Evolutionary conservation across 352 stramenopile genomes (phyloP).

Genomic region (Achlya hypogyna): DNA sequence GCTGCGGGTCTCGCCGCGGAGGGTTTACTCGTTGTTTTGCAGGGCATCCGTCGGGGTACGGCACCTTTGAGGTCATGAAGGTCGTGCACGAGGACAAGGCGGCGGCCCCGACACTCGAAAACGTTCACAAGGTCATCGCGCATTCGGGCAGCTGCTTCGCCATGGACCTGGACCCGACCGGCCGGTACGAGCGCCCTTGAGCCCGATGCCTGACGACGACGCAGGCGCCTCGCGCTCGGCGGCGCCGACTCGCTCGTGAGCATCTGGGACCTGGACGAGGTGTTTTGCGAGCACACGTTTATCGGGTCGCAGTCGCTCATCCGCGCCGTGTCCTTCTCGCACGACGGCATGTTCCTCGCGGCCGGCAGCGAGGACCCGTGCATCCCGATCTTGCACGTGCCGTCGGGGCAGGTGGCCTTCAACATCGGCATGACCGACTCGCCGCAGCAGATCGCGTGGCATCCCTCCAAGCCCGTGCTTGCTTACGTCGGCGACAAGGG

Average conservation of each 20-base stretch:
- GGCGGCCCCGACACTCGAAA: conserved; percentile 69
- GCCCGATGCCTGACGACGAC: background rate
- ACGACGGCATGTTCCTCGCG: conserved; percentile 61
- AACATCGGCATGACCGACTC: conserved; percentile 59
- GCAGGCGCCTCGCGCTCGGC: conserved; percentile 62
- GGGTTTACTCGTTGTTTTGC: background rate
- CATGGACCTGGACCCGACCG: conserved; percentile 67
- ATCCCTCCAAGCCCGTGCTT: conserved; percentile 71
- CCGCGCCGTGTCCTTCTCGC: conserved; percentile 64
- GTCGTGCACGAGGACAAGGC: conserved; percentile 62
- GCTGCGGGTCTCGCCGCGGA: background rate
- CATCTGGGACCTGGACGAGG: conserved; percentile 76
- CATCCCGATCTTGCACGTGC: conserved; percentile 51
- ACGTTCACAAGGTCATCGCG: conserved; percentile 60
- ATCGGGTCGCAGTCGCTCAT: conserved; percentile 76
- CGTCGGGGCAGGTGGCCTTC: conserved; percentile 46
- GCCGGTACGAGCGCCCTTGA: conserved; percentile 35
- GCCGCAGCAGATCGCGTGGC: conserved; percentile 74
- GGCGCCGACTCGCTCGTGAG: conserved; percentile 78
- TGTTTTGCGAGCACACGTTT: conserved; percentile 79
- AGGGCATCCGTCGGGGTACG: conserved; percentile 61
- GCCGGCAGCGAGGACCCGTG: conserved; percentile 70
- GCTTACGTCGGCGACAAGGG: conserved; percentile 77
- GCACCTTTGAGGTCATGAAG: conserved; percentile 78
- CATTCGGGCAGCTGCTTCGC: conserved; percentile 58